Base-by-base conservation (phyloP, 177 flowering plant species). In the Telopea speciosissima region DNA sequence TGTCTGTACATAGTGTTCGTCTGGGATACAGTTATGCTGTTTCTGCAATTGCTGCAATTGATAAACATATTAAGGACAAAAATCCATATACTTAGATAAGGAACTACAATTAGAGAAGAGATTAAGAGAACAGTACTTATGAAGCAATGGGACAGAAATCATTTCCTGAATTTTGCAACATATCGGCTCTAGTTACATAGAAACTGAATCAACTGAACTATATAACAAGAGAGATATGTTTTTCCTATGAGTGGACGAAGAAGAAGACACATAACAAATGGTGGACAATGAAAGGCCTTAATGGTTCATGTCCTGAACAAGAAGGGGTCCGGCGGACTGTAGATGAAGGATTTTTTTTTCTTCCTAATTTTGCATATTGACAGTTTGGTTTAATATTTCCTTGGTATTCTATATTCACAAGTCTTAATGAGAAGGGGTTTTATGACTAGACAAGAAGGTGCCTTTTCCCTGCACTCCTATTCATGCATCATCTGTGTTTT, bases 21-120 rank as follows among this genome's bases (percentile, higher is more conserved):
- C 98, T 56, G 98, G 95, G 66, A 93, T 93, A 78, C 98, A 93
- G 76, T 93, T 87, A 77, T 91, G 97, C 81, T 85, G 93, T 83
- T 89, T 89, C 82, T 89, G 94, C 75, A 88, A 85, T 82, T 78
- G 79, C 94, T 93, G 93, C 88, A 88, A 49, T 75, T 23, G 13
- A 66, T 28, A 70, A 44, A 58, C 31, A n/a, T 62, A 42, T 25
- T 69, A 64, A 63, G 72, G 21, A 69, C 12, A 74, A 26, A 33
- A 10, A 49, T 12, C 19, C 54, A 49, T 49, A 12, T 12, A 49
- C 54, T 49, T 11, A 16, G 54, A 12, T 12, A 16, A 16, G 54
- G 54, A 49, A 49, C 54, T 12, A 49, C 17, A 12, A 49, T 49
- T 49, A 49, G 19, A 36, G 40, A 36, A 36, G 40, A 36, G 9